A percentile compares a stretch with the other conserved stretches of the same genome.
These are phyloP conservation scores for Lecanosticta acicola DNA, from an alignment of 2,329 filamentous ascomycete genomes.

Conservation along the genomic window DNA sequence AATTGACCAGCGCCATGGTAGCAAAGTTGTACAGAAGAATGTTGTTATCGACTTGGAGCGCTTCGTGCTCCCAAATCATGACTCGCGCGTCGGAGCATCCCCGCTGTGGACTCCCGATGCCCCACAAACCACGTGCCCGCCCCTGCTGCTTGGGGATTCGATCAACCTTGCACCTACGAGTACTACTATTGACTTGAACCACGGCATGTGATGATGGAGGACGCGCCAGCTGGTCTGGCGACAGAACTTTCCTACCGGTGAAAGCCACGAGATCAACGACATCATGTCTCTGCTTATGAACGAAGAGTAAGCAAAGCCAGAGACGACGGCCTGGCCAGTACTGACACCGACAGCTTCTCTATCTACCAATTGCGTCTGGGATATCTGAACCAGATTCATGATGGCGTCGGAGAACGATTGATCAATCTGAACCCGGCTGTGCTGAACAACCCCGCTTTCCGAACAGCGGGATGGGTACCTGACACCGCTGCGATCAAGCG, in stretches of 20 bases:
- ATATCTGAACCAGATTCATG: conserved; percentile 73
- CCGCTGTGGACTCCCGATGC: too few relatives aligned
- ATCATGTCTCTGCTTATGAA: conserved; percentile 36
- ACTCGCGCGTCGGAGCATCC: too few relatives aligned
- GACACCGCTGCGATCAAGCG: conserved; percentile 72
- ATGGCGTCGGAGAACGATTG: conserved; percentile 77
- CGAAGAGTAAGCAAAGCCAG: conserved; percentile 23
- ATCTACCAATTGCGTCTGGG: conserved; percentile 75
- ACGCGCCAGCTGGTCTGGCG: conserved; percentile 21
- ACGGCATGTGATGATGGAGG: conserved; percentile 5
- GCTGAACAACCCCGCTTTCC: conserved; percentile 74
- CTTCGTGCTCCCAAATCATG: too few relatives aligned
- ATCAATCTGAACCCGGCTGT: conserved; percentile 76
- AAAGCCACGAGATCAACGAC: conserved; percentile 2
- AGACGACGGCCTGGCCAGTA: too few relatives aligned
- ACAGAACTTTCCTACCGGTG: not conserved
- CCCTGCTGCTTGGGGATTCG: too few relatives aligned
- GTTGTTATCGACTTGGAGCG: too few relatives aligned
- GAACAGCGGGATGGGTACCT: conserved; percentile 72
- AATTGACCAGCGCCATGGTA: conserved; percentile 73
- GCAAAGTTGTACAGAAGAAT: too few relatives aligned
- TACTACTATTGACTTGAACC: too few relatives aligned
- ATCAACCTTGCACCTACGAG: too few relatives aligned
- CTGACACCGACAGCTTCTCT: conserved; percentile 55
- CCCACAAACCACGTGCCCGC: too few relatives aligned